phyloP scores from a whole-genome alignment of 1,284 basidiomycete species.

The Leccinum ponderosum region DNA sequence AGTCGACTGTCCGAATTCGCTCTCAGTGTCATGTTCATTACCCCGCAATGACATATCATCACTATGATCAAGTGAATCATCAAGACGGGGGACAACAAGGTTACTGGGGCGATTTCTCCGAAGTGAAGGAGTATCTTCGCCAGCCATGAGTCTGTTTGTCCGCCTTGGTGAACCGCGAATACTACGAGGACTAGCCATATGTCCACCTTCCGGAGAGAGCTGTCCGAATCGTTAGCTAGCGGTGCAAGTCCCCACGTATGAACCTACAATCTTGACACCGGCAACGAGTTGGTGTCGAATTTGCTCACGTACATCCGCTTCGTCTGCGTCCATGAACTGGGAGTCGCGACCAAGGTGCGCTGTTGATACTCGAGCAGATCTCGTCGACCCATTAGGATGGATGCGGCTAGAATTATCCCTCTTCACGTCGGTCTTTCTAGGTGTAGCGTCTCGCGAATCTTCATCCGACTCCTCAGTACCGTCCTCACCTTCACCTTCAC shows the following conservation, averaged over 20 bases:
- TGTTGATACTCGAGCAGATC: conserved; percentile 42
- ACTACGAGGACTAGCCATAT: conserved; percentile 63
- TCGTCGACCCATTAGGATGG: conserved; percentile 33
- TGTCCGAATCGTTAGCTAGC: conserved; percentile 35
- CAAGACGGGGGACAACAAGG: conserved; percentile 43
- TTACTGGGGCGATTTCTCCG: conserved; percentile 42
- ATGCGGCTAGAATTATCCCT: conserved; percentile 38
- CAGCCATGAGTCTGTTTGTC: conserved; percentile 38
- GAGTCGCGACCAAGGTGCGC: conserved; percentile 59
- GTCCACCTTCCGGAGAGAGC: conserved; percentile 50
- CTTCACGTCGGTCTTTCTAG: conserved; percentile 47
- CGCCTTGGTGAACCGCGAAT: conserved; percentile 65
- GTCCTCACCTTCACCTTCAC: conserved; percentile 37
- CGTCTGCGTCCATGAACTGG: conserved; percentile 91
- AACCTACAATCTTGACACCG: conserved; percentile 67
- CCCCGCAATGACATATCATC: conserved; percentile 41
- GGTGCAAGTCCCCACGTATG: conserved; percentile 6
- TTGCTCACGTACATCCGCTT: conserved; percentile 81
- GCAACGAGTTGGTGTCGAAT: conserved; percentile 80
- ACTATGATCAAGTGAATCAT: conserved; percentile 44
- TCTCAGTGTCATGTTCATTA: conserved; percentile 55
- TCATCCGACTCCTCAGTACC: conserved; percentile 42
- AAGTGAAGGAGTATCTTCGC: conserved; percentile 38
- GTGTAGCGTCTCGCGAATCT: conserved; percentile 52
- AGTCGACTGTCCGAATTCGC: conserved; percentile 55